A percentile compares a stretch with the other conserved stretches of the same genome.
phyloP scores from a whole-genome alignment of 2,329 filamentous ascomycete species.

The Leptographium flavum region DNA sequence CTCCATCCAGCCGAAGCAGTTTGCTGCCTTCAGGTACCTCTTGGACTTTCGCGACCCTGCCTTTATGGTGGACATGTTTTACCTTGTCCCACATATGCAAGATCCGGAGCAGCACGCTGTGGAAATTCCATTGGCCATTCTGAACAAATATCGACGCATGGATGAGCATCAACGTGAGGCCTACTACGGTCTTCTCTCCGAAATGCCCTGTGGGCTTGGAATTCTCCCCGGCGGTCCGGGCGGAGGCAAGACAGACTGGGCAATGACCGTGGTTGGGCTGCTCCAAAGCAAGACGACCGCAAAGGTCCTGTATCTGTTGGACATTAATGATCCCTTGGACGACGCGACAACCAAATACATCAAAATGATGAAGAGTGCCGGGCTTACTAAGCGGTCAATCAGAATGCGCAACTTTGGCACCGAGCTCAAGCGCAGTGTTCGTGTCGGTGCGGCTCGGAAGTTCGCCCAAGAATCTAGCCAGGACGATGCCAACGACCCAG shows the following conservation, averaged over 20 bases:
- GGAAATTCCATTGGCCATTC: constrained; percentile 7
- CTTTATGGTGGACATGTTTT: constrained; percentile 11
- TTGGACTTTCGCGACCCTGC: constrained; percentile 11
- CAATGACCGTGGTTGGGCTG: constrained; percentile 25
- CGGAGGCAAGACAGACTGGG: constrained; percentile 33
- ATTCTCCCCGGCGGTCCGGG: constrained; percentile 33
- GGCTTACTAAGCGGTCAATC: constrained; percentile 15
- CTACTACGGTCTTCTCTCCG: constrained; percentile 20
- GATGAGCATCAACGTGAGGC: constrained; percentile 24
- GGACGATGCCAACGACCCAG: too few species aligned
- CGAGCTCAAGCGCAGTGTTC: constrained; percentile 8
- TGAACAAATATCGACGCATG: constrained; percentile 17
- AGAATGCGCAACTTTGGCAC: constrained; percentile 12
- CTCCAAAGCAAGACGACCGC: constrained; percentile 13
- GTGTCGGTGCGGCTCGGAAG: not conserved
- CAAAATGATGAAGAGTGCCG: constrained; percentile 20
- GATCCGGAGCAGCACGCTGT: constrained; percentile 5
- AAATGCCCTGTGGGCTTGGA: constrained; percentile 26
- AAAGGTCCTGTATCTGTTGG: constrained; percentile 29
- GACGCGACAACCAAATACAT: constrained; percentile 29
- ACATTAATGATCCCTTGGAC: constrained; percentile 32
- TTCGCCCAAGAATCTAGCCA: not conserved
- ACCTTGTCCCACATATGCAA: constrained; percentile 12
- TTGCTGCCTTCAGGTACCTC: constrained; percentile 12
- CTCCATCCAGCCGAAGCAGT: constrained; percentile 9